Evolutionary conservation across 2,329 filamentous ascomycete genomes (phyloP).

Genomic region (Macrophomina phaseolina): DNA sequence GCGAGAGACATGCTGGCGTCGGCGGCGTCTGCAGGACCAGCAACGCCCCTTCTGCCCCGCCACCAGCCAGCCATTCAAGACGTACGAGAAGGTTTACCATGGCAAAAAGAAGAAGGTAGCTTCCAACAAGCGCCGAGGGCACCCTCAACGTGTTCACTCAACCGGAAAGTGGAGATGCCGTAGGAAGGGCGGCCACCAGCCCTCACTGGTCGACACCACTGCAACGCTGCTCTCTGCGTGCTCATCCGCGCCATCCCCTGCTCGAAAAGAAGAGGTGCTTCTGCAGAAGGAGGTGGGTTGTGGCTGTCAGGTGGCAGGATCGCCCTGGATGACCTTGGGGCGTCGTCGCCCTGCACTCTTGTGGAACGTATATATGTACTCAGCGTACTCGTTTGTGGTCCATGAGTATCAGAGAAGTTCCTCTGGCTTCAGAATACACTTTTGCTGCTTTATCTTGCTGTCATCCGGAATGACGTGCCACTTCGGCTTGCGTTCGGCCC

Average conservation of each 20-base stretch:
- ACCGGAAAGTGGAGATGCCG: background rate
- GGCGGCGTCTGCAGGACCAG: background rate
- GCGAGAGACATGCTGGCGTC: background rate
- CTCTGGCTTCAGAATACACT: background rate
- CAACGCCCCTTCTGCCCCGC: background rate
- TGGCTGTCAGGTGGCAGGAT: background rate
- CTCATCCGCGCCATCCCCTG: background rate
- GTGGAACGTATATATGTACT: constrained; percentile 17
- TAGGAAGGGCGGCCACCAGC: background rate
- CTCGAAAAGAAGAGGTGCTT: background rate
- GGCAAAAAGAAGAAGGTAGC: constrained; percentile 13
- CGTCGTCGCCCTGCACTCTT: background rate
- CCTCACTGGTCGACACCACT: background rate
- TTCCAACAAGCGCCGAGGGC: background rate
- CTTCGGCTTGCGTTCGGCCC: constrained; percentile 1
- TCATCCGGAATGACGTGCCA: constrained; percentile 2
- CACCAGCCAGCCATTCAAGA: background rate
- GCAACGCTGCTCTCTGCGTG: background rate
- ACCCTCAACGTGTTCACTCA: background rate
- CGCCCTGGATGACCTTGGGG: background rate
- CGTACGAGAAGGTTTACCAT: background rate
- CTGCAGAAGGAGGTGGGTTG: background rate
- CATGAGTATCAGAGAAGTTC: background rate
- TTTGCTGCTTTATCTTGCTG: background rate
- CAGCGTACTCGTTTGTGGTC: background rate